phyloP scores from a whole-genome alignment of 1,139 yeast species.

The Debaryomycetaceae sp. region DNA sequence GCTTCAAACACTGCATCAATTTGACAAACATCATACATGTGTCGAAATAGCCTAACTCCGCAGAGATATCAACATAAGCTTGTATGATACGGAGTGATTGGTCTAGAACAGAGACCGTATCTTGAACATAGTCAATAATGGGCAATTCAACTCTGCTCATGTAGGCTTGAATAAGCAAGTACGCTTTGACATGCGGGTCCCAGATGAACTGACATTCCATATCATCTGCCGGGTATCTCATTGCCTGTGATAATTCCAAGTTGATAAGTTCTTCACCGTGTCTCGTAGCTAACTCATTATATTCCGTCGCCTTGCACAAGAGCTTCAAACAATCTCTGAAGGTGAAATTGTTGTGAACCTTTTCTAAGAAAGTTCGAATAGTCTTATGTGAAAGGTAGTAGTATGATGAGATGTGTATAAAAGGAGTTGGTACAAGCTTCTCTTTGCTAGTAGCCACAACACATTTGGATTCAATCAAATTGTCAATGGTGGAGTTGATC shows the following conservation, averaged over 20 bases:
- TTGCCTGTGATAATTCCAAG: slow-evolving; percentile 78
- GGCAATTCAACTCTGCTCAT: slow-evolving; percentile 83
- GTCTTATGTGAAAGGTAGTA: slow-evolving; percentile 93
- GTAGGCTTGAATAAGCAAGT: slow-evolving; percentile 79
- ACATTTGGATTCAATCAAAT: slow-evolving; percentile 72
- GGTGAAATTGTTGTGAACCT: slow-evolving; percentile 46
- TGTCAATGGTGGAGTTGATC: slow-evolving; percentile 67
- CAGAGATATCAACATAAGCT: slow-evolving; percentile 85
- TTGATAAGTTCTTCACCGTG: slow-evolving; percentile 95
- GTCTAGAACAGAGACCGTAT: slow-evolving; percentile 87
- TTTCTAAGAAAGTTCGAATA: slow-evolving; percentile 60
- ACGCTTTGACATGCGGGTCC: slow-evolving; percentile 96
- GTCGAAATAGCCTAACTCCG: slow-evolving; percentile 72
- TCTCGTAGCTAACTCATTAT: slow-evolving; percentile 88
- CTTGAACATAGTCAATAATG: slow-evolving; percentile 92
- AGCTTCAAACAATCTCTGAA: slow-evolving; percentile 70
- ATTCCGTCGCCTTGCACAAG: slow-evolving; percentile 80
- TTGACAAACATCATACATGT: slow-evolving; percentile 59
- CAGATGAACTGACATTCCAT: slow-evolving; percentile 69
- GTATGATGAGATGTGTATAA: slow-evolving; percentile 80
- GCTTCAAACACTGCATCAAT: slow-evolving; percentile 86
- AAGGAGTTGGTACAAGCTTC: slow-evolving; percentile 68
- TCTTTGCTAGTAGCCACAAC: slow-evolving; percentile 50
- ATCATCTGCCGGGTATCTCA: slow-evolving; percentile 74
- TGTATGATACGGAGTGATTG: slow-evolving; percentile 92